Evolutionary conservation across 805 yeast genomes (phyloP), one percentile per base, ranked within the genome.

Genomic region (Clavispora santaluciae): DNA sequence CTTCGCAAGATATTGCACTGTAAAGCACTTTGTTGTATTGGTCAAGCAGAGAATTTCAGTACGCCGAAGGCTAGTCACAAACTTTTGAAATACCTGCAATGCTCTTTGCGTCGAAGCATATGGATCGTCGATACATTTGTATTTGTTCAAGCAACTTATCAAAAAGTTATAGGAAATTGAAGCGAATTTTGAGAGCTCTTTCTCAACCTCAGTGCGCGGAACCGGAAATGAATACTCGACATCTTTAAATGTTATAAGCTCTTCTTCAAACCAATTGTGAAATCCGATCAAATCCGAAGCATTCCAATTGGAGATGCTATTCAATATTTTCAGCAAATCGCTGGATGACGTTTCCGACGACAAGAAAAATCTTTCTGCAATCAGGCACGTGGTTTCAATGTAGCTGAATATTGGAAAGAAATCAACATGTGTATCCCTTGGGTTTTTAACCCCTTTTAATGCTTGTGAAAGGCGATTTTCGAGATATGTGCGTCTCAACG

Each of bases 301-400:
- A 5, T 46, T 50, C 71, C 71, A 66, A 1, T 39, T 36, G 3
- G 60, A 47, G 9, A 41, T 39, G 10, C 38, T 44, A 24, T 36
- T 43, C 4, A 59, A 40, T 8, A 33, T 40, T 5, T 43, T 41
- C 6, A 36, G 24, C 12, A 61, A 39, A 2, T 50, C 57, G 26
- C 41, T 50, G 2, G 43, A 12, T 2, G 28, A 4, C 4, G 31
- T 8, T 1, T 42, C 43, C 1, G 39, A 17, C 10, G 38, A 36
- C 4, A 48, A 38, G 37, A 66, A 66, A 39, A 52, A 62, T n/a
- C 43, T 41, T 1, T 44, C 39, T 4, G 58, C 46, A 36, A 59
- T 58, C 3, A 48, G 54, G 41, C 56, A 57, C 0, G 75, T 65
- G 24, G 59, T 60, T 47, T 68, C 72, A 22, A 64, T 43, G 35